A percentile compares a stretch with the other conserved stretches of the same genome.
phyloP scores from a whole-genome alignment of 2,329 filamentous ascomycete species.

The Aspergillus ibericus region DNA sequence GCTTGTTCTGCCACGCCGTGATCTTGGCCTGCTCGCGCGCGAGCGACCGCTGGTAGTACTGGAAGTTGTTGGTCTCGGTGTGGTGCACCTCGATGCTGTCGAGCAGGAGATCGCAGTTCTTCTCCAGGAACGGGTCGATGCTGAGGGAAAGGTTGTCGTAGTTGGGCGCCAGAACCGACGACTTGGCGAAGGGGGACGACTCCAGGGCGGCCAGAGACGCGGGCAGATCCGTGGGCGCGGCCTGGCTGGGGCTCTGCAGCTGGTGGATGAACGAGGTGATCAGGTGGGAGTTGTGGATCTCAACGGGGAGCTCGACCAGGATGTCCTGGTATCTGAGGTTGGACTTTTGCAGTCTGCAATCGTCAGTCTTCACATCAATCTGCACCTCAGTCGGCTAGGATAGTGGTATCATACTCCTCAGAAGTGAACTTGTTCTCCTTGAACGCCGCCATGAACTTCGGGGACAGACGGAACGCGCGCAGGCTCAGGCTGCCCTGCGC shows the following conservation, averaged over 20 bases:
- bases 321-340: constrained; percentile 94
- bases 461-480: constrained; percentile 86
- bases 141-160: constrained; percentile 86
- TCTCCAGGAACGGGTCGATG: constrained; percentile 97
- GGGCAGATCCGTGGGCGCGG: constrained; percentile 71
- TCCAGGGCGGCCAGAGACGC: constrained; percentile 76
- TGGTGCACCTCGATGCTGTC: constrained; percentile 98
- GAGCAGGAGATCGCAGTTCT: constrained; percentile 93
- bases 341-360: constrained; percentile 80
- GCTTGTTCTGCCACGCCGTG: constrained; percentile 92
- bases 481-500: constrained; percentile 88
- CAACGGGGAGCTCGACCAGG: constrained; percentile 82
- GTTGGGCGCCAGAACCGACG: constrained; percentile 75
- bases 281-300: constrained; percentile 95
- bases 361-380: too few species aligned
- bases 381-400: too few species aligned
- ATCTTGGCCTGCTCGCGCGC: constrained; percentile 96
- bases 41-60: constrained; percentile 92
- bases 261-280: constrained; percentile 95
- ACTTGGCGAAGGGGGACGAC: constrained; percentile 59
- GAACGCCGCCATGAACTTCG: constrained; percentile 82
- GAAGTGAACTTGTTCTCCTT: constrained; percentile 98
- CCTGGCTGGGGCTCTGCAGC: constrained; percentile 67
- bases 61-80: constrained; percentile 98
- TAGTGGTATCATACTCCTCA: constrained; percentile 84